phyloP scores from a whole-genome alignment of 768 basidiomycete species.

The Xerocomus spinulosus region DNA sequence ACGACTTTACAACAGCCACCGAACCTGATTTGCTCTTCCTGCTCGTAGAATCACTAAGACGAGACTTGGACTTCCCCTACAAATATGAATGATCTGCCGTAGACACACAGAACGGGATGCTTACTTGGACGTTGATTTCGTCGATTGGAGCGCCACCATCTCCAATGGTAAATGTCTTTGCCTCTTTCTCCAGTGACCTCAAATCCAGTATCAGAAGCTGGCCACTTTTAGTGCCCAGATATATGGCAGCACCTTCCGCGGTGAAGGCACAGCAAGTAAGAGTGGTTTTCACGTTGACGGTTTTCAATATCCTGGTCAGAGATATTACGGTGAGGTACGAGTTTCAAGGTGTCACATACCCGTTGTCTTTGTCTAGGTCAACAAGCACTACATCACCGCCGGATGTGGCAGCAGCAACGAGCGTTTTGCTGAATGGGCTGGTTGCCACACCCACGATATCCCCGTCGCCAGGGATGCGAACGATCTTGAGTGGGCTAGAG shows the following conservation, averaged over 20 bases:
- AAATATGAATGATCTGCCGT: neutral
- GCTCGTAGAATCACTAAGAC: neutral
- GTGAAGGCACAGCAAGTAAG: conserved; percentile 66
- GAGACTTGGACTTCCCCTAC: conserved; percentile 19
- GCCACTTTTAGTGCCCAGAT: conserved; percentile 60
- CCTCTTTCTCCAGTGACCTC: conserved; percentile 61
- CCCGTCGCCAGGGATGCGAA: conserved; percentile 47
- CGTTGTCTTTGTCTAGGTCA: conserved; percentile 73
- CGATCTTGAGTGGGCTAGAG: conserved; percentile 48
- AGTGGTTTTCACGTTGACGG: conserved; percentile 46
- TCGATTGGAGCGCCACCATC: conserved; percentile 44
- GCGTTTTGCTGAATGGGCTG: conserved; percentile 74
- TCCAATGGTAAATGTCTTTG: conserved; percentile 50
- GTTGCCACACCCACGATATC: conserved; percentile 54
- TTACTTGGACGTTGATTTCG: conserved; percentile 56
- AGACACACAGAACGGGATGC: conserved; percentile 5
- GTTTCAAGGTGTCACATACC: conserved; percentile 37
- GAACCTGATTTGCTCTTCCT: conserved; percentile 11
- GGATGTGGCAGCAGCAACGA: conserved; percentile 55
- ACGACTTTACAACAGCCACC: conserved; percentile 3
- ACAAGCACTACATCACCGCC: conserved; percentile 54
- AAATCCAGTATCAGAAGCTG: conserved; percentile 61
- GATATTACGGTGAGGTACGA: neutral
- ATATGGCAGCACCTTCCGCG: conserved; percentile 62
- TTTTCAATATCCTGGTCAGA: conserved; percentile 50